Evolutionary conservation across 495 filamentous ascomycete species (phyloP).

Genomic region (Durotheca rogersii): DNA sequence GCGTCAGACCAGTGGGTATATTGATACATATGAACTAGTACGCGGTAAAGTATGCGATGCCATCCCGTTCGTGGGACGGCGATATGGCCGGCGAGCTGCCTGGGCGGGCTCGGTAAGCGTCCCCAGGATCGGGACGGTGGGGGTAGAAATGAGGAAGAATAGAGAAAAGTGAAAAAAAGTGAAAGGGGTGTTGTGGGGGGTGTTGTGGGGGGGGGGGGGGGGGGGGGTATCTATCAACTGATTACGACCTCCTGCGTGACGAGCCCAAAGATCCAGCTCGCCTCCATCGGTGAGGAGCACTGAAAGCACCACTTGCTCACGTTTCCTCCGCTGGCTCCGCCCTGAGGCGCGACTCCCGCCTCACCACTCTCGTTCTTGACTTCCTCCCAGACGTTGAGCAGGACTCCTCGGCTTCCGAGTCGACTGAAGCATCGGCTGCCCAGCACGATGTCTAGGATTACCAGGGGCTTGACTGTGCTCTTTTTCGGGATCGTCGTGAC

Average conservation of each 20-base stretch:
- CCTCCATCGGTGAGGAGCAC: conserved; percentile 47
- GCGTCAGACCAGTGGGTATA: no score
- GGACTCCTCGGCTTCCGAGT: conserved; percentile 79
- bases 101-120: no score
- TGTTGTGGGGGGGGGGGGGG: not conserved
- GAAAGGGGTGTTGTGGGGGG: not conserved
- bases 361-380: conserved; percentile 66
- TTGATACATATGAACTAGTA: no score
- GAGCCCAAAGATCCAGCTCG: conserved; percentile 48
- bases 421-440: conserved; percentile 82
- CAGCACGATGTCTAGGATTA: conserved; percentile 80
- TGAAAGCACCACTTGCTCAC: conserved; percentile 84
- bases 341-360: conserved; percentile 62
- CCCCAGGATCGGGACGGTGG: no score
- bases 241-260: conserved; percentile 48
- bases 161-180: conserved; percentile 1
- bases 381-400: conserved; percentile 84
- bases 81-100: no score
- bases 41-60: no score
- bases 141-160: not conserved
- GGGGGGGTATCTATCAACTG: conserved; percentile 35
- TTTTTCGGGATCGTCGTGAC: conserved; percentile 55
- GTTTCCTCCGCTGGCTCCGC: conserved; percentile 71
- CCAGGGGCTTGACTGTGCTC: conserved; percentile 64
- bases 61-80: no score